These are phyloP conservation scores for Boletus sp. DNA, from an alignment of 768 basidiomycete species.

Conservation along the genomic window DNA sequence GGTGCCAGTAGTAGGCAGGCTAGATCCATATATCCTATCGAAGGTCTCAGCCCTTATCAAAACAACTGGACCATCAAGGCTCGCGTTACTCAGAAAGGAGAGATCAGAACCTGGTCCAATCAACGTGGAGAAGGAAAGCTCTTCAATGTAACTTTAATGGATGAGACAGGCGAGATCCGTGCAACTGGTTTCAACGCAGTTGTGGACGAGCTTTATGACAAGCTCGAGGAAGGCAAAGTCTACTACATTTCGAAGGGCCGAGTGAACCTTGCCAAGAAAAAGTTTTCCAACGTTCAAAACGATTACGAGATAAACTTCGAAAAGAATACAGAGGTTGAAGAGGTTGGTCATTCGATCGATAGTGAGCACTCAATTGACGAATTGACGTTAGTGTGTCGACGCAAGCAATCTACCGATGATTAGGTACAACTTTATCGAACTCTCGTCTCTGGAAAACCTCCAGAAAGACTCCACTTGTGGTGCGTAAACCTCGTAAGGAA, in stretches of 20 bases:
- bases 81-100: constrained; percentile 84
- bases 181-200: constrained; percentile 88
- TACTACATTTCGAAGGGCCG: constrained; percentile 89
- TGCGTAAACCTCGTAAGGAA: constrained; percentile 34
- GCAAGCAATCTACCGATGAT: constrained; percentile 70
- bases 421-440: constrained; percentile 76
- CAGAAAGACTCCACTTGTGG: constrained; percentile 83
- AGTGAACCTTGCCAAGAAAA: constrained; percentile 95
- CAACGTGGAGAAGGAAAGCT: constrained; percentile 89
- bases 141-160: constrained; percentile 91
- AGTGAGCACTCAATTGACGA: constrained; percentile 1
- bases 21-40: constrained; percentile 71
- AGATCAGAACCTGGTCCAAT: constrained; percentile 89
- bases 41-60: constrained; percentile 92
- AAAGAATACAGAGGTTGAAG: constrained; percentile 77
- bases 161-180: constrained; percentile 89
- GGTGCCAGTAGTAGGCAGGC: constrained; percentile 16
- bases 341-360: constrained; percentile 44
- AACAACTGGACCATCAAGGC: constrained; percentile 99
- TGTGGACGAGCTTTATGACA: constrained; percentile 80
- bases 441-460: constrained; percentile 58
- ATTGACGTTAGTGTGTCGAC: constrained; percentile 69
- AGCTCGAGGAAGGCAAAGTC: constrained; percentile 86
- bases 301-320: constrained; percentile 94
- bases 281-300: constrained; percentile 85